These are phyloP conservation scores for Hymenoscyphus infarciens DNA, from an alignment of 2,329 filamentous ascomycete genomes.

Conservation along the genomic window DNA sequence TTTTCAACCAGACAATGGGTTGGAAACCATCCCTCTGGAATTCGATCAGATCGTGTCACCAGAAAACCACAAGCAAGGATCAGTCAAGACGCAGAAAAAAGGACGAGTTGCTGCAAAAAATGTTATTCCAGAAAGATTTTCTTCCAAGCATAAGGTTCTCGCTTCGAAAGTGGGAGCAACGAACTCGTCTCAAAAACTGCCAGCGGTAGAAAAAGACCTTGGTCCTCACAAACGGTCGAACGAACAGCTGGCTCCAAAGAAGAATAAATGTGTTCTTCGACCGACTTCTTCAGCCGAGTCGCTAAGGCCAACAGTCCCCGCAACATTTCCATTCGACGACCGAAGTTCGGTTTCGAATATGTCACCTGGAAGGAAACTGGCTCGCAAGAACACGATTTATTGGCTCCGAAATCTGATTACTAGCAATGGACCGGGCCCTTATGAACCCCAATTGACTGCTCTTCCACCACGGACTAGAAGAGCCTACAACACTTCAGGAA, in stretches of 20 bases:
- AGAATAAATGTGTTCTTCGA: conserved; percentile 12
- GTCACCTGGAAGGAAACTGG: conserved; percentile 15
- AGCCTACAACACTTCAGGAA: conserved; percentile 9
- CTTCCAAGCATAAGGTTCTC: conserved; percentile 23
- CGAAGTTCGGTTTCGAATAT: conserved; percentile 12
- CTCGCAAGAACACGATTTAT: conserved; percentile 26
- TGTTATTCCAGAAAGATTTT: conserved; percentile 22
- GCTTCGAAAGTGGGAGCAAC: conserved; percentile 16
- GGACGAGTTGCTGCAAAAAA: conserved; percentile 13
- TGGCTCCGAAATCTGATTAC: conserved; percentile 32
- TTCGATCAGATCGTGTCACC: conserved; percentile 10
- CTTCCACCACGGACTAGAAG: conserved; percentile 27
- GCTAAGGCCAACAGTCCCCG: not conserved
- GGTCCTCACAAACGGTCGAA: conserved; percentile 9
- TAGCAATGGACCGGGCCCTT: conserved; percentile 23
- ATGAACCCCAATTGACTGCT: conserved; percentile 30
- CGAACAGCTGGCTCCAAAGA: conserved; percentile 12
- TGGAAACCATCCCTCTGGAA: conserved; percentile 20
- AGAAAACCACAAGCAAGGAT: conserved; percentile 13
- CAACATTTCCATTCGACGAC: conserved; percentile 9
- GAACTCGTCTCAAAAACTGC: conserved; percentile 8
- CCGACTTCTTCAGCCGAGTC: conserved; percentile 22
- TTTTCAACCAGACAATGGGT: conserved; percentile 6
- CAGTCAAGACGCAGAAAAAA: conserved; percentile 9
- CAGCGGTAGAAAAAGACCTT: not conserved